phyloP scores from a whole-genome alignment of 2,329 filamentous ascomycete genomes.

The Arthrobotrys conoides region DNA sequence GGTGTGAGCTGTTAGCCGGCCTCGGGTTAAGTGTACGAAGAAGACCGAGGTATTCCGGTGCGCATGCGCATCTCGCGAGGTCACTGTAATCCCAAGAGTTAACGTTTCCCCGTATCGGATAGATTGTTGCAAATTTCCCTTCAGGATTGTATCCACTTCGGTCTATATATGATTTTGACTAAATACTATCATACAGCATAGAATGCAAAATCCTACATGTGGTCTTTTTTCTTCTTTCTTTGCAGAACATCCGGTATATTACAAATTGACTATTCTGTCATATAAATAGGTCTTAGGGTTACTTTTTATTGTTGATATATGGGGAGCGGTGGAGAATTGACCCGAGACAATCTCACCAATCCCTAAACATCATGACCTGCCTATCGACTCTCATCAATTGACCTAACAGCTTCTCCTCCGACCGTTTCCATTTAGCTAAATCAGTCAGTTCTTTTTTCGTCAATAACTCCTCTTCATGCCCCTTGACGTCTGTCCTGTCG shows the following conservation, averaged over 20 bases:
- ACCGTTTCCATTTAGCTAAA: slow-evolving; percentile 75
- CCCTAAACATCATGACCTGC: slow-evolving; percentile 83
- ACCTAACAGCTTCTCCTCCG: slow-evolving; percentile 79
- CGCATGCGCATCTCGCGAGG: not conserved
- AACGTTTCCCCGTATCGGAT: not conserved
- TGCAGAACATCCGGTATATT: slow-evolving; percentile 19
- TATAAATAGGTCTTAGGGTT: not conserved
- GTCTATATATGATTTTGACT: not conserved
- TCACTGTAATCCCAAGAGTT: too few relatives aligned
- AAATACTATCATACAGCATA: slow-evolving; percentile 15
- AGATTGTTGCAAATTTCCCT: not conserved
- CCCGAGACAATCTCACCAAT: slow-evolving; percentile 72
- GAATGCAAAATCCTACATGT: slow-evolving; percentile 11
- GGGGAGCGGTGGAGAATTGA: not conserved
- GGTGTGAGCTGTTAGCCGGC: not conserved
- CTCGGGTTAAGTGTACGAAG: not conserved
- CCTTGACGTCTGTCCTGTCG: slow-evolving; percentile 86
- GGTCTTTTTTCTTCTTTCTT: not conserved
- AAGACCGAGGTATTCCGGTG: not conserved
- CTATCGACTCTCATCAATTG: slow-evolving; percentile 88
- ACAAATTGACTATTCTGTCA: slow-evolving; percentile 12
- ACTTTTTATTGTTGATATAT: not conserved
- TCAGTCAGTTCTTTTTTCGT: slow-evolving; percentile 79
- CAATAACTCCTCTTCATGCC: slow-evolving; percentile 84
- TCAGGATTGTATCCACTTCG: not conserved